phyloP scores from a whole-genome alignment of 768 basidiomycete genomes.

The Ephemerocybe angulata region DNA sequence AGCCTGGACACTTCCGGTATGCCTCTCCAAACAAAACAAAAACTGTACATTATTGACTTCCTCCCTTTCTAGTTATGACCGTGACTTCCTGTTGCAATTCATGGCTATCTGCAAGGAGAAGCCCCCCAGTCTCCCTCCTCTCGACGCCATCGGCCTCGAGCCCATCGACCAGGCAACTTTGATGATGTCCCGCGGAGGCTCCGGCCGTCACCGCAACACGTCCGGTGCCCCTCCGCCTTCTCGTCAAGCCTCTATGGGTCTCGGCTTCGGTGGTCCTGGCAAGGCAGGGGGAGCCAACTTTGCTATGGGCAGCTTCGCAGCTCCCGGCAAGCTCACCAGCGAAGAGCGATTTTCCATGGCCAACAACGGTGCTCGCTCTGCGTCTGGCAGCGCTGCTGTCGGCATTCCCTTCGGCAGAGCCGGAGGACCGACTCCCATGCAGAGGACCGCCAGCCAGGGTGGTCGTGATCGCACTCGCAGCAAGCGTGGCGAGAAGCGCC shows the following conservation, averaged over 20 bases:
- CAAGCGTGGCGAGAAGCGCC: slow-evolving; percentile 81
- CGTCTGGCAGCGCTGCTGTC: slow-evolving; percentile 53
- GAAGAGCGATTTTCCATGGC: slow-evolving; percentile 62
- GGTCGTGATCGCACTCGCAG: slow-evolving; percentile 67
- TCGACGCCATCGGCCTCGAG: slow-evolving; percentile 90
- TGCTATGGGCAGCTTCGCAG: slow-evolving; percentile 69
- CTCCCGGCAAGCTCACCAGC: slow-evolving; percentile 58
- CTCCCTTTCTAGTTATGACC: slow-evolving; percentile 72
- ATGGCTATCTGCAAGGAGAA: slow-evolving; percentile 94
- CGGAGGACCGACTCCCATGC: slow-evolving; percentile 59
- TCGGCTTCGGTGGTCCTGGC: slow-evolving; percentile 37
- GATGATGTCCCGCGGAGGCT: slow-evolving; percentile 57
- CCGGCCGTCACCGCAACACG: slow-evolving; percentile 47
- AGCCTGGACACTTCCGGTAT: slow-evolving; percentile 88
- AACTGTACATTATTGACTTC: neutral
- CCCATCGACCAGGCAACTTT: slow-evolving; percentile 56
- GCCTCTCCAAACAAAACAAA: slow-evolving; percentile 3
- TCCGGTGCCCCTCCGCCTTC: slow-evolving; percentile 38
- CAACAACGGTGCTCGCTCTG: slow-evolving; percentile 38
- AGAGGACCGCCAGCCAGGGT: slow-evolving; percentile 64
- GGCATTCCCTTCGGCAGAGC: slow-evolving; percentile 40
- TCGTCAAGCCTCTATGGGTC: slow-evolving; percentile 46
- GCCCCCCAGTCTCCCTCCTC: slow-evolving; percentile 82
- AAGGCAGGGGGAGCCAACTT: slow-evolving; percentile 47
- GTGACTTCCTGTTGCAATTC: slow-evolving; percentile 96